Conservation (phyloP, 1,139 yeast species). For the Magnusiomyces suaveolens region DNA sequence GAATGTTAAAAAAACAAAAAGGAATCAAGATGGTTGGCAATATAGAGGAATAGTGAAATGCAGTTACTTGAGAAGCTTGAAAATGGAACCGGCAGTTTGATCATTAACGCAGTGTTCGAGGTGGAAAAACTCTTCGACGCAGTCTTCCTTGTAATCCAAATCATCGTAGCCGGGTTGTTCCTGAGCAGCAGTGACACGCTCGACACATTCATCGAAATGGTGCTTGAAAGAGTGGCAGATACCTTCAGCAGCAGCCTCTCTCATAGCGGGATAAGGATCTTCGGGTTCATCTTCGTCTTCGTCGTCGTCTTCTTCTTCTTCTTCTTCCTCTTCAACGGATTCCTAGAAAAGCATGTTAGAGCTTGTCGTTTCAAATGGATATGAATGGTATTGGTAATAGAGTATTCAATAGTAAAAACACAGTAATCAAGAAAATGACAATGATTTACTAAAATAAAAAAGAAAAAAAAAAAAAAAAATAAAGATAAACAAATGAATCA, state of each 20-base stretch:
- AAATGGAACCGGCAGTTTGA: slow-evolving; percentile 86
- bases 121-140: slow-evolving; percentile 97
- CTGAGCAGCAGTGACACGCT: slow-evolving; percentile 81
- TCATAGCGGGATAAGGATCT: slow-evolving; percentile 27
- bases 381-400: no score
- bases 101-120: slow-evolving; percentile 87
- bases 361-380: no score
- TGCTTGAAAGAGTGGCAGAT: slow-evolving; percentile 70
- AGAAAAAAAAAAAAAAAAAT: no score
- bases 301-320: slow-evolving; percentile 32
- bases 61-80: slow-evolving; percentile 28
- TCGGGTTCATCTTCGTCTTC: slow-evolving; percentile 35
- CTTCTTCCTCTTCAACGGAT: slow-evolving; percentile 17
- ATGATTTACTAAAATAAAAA: no score
- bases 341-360: slow-evolving; percentile 9
- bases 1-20: no score
- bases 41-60: background rate
- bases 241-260: slow-evolving; percentile 41
- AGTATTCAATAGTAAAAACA: no score
- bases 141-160: slow-evolving; percentile 78
- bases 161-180: slow-evolving; percentile 77
- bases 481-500: no score
- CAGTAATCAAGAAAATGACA: no score
- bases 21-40: no score
- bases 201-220: slow-evolving; percentile 90